A percentile compares a stretch with the other conserved stretches of the same genome.
Conservation (phyloP, 306 rosid species). For the Lathyrus sativus region DNA sequence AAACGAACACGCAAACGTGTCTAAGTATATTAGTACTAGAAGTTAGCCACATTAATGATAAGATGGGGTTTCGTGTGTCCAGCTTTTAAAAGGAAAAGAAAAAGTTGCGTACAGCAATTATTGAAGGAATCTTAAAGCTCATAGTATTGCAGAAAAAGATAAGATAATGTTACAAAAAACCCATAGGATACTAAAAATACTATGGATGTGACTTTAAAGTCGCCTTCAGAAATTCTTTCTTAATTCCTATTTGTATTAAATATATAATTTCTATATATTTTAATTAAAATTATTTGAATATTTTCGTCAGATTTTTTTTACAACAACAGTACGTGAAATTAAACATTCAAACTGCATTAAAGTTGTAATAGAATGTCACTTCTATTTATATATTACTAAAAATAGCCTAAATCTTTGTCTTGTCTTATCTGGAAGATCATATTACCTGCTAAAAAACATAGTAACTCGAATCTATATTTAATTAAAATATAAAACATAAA, state of each 20-base stretch:
- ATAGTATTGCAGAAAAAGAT: not conserved
- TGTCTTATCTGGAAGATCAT: conserved; percentile 12
- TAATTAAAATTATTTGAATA: no score
- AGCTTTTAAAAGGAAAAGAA: not conserved
- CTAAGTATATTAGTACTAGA: no score
- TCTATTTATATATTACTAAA: not conserved
- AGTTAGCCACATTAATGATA: conserved; percentile 5
- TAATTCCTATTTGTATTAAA: no score
- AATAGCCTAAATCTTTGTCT: conserved; percentile 3
- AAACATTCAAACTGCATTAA: no score
- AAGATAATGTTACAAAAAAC: not conserved
- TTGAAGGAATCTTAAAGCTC: conserved; percentile 21
- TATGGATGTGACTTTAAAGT: not conserved
- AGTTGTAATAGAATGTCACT: not conserved
- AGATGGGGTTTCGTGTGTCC: not conserved
- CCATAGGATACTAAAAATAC: not conserved
- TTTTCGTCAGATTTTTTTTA: no score
- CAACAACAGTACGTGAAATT: no score
- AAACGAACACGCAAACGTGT: no score
- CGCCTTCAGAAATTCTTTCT: not conserved
- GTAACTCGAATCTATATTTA: not conserved
- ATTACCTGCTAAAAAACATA: not conserved
- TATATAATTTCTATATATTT: no score
- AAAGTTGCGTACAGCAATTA: not conserved
- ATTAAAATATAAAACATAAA: not conserved